Evolutionary conservation across 495 filamentous ascomycete genomes (phyloP), one percentile per base, ranked within the genome.

Genomic region (Neurospora sp.): DNA sequence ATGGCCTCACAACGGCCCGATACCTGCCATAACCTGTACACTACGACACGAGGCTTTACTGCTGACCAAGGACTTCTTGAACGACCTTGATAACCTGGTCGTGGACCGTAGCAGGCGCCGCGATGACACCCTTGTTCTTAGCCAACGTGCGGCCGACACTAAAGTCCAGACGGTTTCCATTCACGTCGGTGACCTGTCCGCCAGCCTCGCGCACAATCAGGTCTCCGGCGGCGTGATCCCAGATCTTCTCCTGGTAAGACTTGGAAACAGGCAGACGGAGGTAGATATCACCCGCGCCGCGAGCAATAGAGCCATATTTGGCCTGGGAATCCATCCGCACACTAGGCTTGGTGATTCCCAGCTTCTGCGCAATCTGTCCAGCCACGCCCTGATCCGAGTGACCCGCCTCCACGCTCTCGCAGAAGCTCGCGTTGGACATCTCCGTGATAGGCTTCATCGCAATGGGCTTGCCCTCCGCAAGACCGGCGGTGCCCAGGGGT

Each of bases 191-290:
- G 41, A 99, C 96, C 77, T 91, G 85, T 35, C 95, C 96, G 69
- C 96, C 96, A 5, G 96, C 94, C 82, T 99, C 96, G 68, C 94
- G 87, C 12, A 97, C 94, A 76, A 99, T 94, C 70, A 99, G 81
- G 74, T 96, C 94, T 41, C 96, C 96, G n/a, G 93, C 95, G 40
- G 95, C 96, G 82, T 99, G 96, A 80, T 99, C 96, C 96, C 96
- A 99, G 75, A 99, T 98, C 87, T 99, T 99, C 87, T 99, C 96
- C 83, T 97, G 89, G 82, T 98, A 99, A 35, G 90, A 89, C 78
- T 90, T 90, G 76, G 87, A 90, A 14, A 91, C 90, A 20, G 96
- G 96, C 39, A 99, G 83, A 69, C 96, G 87, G 75, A 99, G 84
- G 81, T 98, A 98, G 75, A 99, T 89, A 77, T 99, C 96, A 59